Evolutionary conservation across 345 rosid species (phyloP).

Genomic region (Salix koriyanagi): DNA sequence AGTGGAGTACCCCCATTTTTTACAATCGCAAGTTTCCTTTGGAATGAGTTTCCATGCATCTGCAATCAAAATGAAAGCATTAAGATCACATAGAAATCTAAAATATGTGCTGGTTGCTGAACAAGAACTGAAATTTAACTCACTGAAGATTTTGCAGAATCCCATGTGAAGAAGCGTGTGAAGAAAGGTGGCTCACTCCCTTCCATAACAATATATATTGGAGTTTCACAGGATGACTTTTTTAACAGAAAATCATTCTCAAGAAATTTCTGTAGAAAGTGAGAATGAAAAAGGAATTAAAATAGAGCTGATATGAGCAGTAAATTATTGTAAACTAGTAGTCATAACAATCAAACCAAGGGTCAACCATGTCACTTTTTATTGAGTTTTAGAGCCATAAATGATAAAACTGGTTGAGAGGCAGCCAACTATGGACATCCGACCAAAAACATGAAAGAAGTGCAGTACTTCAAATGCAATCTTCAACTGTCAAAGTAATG

Average conservation of each 20-base stretch:
- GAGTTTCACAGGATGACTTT: slow-evolving; percentile 63
- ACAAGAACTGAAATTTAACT: slow-evolving; percentile 27
- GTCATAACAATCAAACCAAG: no score
- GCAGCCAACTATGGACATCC: not conserved
- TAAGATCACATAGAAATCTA: slow-evolving; percentile 10
- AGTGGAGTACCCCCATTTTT: slow-evolving; percentile 67
- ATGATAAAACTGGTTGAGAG: no score
- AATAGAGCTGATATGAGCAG: not conserved
- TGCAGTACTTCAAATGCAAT: not conserved
- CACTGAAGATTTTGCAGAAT: slow-evolving; percentile 74
- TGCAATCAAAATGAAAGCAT: slow-evolving; percentile 30
- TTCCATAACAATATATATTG: slow-evolving; percentile 68
- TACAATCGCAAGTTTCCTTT: slow-evolving; percentile 74
- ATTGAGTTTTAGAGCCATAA: no score
- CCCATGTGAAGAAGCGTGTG: slow-evolving; percentile 93
- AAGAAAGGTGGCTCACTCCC: slow-evolving; percentile 95
- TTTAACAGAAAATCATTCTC: slow-evolving; percentile 72
- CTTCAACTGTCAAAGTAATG: not conserved
- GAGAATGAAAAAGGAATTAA: not conserved
- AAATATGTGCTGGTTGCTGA: not conserved
- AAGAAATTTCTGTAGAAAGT: slow-evolving; percentile 63
- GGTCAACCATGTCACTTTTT: no score
- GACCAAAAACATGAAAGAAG: not conserved
- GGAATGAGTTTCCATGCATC: slow-evolving; percentile 97
- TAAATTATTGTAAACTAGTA: not conserved